Conservation (phyloP, 257 asterid genomes). For the Solanum clarkiae region DNA sequence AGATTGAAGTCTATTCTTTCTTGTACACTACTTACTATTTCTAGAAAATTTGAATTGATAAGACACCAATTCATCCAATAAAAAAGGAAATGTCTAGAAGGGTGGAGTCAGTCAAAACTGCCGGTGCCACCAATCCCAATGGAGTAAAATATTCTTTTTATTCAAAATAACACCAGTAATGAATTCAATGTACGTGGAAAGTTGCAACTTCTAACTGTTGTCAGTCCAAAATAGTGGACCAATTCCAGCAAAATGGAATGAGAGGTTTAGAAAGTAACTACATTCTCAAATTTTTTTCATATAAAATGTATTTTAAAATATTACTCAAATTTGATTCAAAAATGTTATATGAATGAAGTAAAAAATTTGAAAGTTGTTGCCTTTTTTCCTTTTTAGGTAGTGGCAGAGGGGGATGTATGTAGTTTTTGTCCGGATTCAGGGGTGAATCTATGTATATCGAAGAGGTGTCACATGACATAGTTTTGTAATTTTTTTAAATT, state of each 20-base stretch:
- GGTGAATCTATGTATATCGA: no score
- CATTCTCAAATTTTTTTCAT: no score
- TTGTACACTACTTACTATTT: neutral
- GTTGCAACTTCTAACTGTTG: neutral
- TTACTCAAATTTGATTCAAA: no score
- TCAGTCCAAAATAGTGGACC: neutral
- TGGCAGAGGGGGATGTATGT: no score
- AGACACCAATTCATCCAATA: neutral
- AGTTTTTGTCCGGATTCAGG: no score
- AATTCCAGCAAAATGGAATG: neutral
- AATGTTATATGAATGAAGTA: no score
- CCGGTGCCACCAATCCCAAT: neutral
- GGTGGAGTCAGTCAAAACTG: neutral
- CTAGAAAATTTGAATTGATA: neutral
- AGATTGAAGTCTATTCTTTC: neutral
- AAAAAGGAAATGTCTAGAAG: neutral
- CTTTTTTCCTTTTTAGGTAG: no score
- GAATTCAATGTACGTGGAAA: neutral
- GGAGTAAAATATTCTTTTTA: neutral
- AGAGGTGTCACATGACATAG: no score
- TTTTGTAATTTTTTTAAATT: no score
- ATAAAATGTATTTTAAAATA: no score
- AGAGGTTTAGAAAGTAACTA: neutral
- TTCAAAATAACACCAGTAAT: neutral
- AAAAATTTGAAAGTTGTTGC: no score